Conservation (phyloP, 31 red algal genomes). For the Odonthalia washingtoniensis region DNA sequence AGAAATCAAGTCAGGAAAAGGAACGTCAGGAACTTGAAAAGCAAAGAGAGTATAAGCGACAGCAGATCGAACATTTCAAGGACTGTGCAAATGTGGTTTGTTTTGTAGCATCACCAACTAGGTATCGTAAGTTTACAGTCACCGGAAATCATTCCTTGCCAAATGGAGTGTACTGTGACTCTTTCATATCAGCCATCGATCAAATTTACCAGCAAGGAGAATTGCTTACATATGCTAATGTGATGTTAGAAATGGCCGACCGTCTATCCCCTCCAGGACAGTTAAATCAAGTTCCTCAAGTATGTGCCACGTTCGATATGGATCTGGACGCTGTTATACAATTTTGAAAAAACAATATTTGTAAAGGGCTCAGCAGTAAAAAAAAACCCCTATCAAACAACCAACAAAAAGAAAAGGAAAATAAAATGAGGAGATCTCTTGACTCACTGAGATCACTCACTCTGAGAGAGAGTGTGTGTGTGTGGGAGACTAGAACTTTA, state of each 20-base stretch:
- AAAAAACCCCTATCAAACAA: too few relatives aligned
- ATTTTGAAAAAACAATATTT: not conserved
- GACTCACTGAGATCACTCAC: too few relatives aligned
- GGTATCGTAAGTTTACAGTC: not conserved
- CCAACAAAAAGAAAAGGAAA: not conserved
- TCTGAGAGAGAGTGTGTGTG: too few relatives aligned
- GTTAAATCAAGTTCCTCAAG: not conserved
- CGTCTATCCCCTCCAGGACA: not conserved
- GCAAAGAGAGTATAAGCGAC: constrained; percentile 32
- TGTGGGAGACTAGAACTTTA: not conserved
- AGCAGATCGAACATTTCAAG: not conserved
- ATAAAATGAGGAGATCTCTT: not conserved
- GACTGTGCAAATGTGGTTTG: constrained; percentile 38
- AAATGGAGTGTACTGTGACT: not conserved
- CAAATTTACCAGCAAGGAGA: not conserved
- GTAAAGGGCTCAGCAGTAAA: too few relatives aligned
- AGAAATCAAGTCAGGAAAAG: constrained; percentile 21
- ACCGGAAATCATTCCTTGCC: not conserved
- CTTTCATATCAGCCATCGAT: constrained; percentile 28
- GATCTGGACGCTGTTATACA: not conserved
- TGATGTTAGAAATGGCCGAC: not conserved
- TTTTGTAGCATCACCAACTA: not conserved
- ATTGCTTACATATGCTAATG: not conserved
- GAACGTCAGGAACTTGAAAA: constrained; percentile 27
- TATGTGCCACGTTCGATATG: not conserved